phyloP scores from a whole-genome alignment of 768 basidiomycete genomes.

The Pleurotus cornucopiae region DNA sequence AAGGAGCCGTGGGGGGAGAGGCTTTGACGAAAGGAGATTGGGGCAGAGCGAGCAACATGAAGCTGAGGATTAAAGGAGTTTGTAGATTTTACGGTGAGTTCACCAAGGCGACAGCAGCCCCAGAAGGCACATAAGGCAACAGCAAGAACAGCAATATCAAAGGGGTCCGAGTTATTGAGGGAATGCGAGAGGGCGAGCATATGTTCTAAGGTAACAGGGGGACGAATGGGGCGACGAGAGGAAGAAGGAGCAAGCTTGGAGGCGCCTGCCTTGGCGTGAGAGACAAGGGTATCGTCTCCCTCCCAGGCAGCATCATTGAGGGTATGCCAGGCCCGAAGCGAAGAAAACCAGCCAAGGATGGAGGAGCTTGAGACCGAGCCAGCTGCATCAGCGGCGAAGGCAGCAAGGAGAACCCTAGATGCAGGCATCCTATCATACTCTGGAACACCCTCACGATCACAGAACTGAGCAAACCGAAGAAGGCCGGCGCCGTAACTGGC shows the following conservation, averaged over 20 bases:
- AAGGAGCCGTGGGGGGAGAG: background rate
- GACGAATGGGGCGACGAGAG: conserved; percentile 10
- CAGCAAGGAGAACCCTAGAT: conserved; percentile 19
- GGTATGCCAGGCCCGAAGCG: conserved; percentile 29
- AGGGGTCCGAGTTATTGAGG: conserved; percentile 19
- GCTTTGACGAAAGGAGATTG: background rate
- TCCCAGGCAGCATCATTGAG: conserved; percentile 27
- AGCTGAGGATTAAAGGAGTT: conserved; percentile 12
- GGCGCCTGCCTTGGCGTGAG: conserved; percentile 9
- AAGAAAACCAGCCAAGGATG: conserved; percentile 24
- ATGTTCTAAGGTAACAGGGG: conserved; percentile 28
- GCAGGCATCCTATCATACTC: conserved; percentile 24
- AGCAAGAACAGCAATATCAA: conserved; percentile 28
- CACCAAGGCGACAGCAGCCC: conserved; percentile 25
- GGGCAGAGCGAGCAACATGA: conserved; percentile 11
- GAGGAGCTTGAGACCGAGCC: conserved; percentile 15
- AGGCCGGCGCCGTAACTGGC: conserved; percentile 27
- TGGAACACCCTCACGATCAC: conserved; percentile 19
- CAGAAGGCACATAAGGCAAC: conserved; percentile 29
- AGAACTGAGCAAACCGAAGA: conserved; percentile 27
- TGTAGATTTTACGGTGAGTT: conserved; percentile 16
- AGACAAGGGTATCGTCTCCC: conserved; percentile 15
- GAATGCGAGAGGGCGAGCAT: conserved; percentile 12
- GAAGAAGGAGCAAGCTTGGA: conserved; percentile 16
- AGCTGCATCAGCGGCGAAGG: conserved; percentile 18